Base-by-base conservation (phyloP, 108 stramenopile genomes). In the Discostella pseudostelligera region DNA sequence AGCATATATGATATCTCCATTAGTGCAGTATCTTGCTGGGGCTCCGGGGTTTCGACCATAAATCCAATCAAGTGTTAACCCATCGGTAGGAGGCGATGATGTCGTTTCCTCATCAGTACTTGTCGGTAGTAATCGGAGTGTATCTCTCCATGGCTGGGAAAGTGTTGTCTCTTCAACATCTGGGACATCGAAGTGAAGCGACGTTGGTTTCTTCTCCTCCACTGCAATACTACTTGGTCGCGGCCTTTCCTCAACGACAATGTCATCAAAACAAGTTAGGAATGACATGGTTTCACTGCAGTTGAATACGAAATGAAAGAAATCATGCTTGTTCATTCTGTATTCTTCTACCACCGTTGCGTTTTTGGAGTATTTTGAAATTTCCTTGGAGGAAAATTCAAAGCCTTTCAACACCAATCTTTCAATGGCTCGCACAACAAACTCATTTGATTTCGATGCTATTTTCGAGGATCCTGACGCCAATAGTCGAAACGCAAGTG, bases 401-500 rank as follows among this genome's bases (percentile, higher is more conserved):
- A 60, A 74, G 11, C 49, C 64, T 13, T 66, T 49, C 36, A 74
- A 20, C 17, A 65, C 73, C 25, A 74, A 48, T 46, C 46, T 37
- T 61, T 74, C 64, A 53, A 67, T 74, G n/a, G 26, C 42, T 19
- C 60, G 43, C 9, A 53, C 11, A 14, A 59, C 50, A 44, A 53
- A 20, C 14, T 56, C 1, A 0, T 13, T n/a, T 11, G 50, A n/a
- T 26, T 22, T 22, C 20, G 37, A 39, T 24, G 40, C 4, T 19
- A 74, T 36, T 37, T 74, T 84, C 71, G 11, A 28, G 35, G 50
- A 53, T 47, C 64, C 79, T 19, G 36, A 51, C 29, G 28, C 43
- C 13, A 24, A 43, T 36, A 68, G 61, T 69, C 84, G 58, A 35
- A 83, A 70, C 32, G 83, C 67, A 32, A 84, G 65, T 0, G 81